Evolutionary conservation across 305 asterid genomes (phyloP).

Genomic region (Striga hermonthica): DNA sequence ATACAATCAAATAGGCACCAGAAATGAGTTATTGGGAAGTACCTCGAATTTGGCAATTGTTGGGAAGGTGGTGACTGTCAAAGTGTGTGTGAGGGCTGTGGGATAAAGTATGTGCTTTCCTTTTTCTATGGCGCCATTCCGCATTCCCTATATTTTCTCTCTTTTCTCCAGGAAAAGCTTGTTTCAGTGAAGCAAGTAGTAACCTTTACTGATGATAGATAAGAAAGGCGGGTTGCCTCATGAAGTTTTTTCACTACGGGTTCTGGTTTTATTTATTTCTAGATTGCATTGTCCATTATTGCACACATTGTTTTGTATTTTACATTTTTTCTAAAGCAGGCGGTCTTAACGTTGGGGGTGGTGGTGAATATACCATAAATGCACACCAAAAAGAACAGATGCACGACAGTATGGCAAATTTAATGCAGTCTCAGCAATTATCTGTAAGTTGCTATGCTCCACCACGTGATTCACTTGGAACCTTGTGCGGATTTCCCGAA

Average conservation of each 20-base stretch:
- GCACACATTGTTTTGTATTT: conserved; percentile 11
- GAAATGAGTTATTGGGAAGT: no score
- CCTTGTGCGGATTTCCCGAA: conserved; percentile 27
- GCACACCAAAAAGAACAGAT: conserved; percentile 78
- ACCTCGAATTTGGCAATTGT: no score
- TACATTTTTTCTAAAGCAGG: conserved; percentile 29
- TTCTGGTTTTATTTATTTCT: conserved; percentile 14
- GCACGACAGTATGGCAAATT: conserved; percentile 62
- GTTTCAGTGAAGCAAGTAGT: no score
- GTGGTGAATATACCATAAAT: conserved; percentile 59
- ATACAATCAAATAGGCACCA: no score
- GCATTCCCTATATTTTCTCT: no score
- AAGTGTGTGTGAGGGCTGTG: no score
- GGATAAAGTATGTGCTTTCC: no score
- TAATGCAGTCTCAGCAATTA: conserved; percentile 78
- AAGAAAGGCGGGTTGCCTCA: no score
- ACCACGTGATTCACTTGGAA: conserved; percentile 15
- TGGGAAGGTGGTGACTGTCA: no score
- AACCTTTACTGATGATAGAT: no score
- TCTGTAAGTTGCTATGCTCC: conserved; percentile 49
- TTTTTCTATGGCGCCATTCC: no score
- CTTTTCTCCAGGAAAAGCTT: no score
- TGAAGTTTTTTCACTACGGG: not conserved
- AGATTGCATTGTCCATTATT: not conserved
- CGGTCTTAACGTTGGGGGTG: conserved; percentile 49